Base-by-base conservation (phyloP, 2,329 filamentous ascomycete species). In the Boeremia exigua region DNA sequence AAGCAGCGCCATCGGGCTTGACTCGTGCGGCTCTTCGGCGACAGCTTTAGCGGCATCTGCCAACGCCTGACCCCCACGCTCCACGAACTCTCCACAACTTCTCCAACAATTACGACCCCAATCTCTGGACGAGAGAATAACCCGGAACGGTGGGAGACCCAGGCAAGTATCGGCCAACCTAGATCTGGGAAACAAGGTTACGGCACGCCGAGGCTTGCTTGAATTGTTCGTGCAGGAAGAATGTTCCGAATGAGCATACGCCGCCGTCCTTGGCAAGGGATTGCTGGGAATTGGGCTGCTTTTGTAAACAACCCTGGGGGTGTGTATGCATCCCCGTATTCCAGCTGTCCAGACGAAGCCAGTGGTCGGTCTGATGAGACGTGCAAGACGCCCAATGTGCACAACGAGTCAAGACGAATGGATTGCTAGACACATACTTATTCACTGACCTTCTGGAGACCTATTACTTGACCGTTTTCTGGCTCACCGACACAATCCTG, bases 91-190 rank as follows among this genome's bases (percentile, higher is more conserved):
- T 42, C 53, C 47, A 56, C 53, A 8, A 23, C 38, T 28, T 34
- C 53, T 47, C 53, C 53, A 47, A 47, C 42, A 50, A 47, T 47
- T 37, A 36, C 42, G 29, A 42, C 47, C 36, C 36, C 36, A 15
- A 43, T 25, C 47, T 47, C 36, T 40, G 25, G 47, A 47, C 29
- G 46, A 50, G 53, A 56, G 9, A 56, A 56, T 42, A 43, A 37
- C 17, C 36, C 40, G 53, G 53, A 23, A 42, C 33, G 12, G n/a
- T 39, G 42, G 30, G 12, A 27, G 11, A n/a, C 15, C 23, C 32
- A 17, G 32, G 29, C 25, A 25, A 30, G 17, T 8, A 10, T 30
- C 29, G 28, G 29, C 34, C 40, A 23, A 17, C 42, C 39, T 45
- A 48, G 28, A 49, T 47, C 42, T 28, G 37, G 17, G 9, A 28